phyloP scores from a whole-genome alignment of 1,284 basidiomycete genomes.

The Gastroboletus turbinatus region DNA sequence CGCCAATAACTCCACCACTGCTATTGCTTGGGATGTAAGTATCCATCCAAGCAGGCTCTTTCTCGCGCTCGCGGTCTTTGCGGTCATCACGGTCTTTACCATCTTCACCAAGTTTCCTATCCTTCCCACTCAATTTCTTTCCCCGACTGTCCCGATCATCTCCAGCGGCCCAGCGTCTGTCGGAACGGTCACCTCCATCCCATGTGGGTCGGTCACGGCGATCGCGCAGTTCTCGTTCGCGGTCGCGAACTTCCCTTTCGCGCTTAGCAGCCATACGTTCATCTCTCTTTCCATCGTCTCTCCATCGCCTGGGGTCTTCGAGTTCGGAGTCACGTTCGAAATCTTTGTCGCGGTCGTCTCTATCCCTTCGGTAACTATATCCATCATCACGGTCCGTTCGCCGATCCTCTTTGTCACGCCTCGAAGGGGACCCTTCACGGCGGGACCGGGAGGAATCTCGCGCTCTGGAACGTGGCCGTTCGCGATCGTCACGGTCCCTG shows the following conservation, averaged over 20 bases:
- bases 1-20: conserved; percentile 60
- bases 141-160: conserved; percentile 66
- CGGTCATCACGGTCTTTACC: conserved; percentile 54
- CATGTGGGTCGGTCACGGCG: conserved; percentile 49
- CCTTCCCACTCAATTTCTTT: conserved; percentile 58
- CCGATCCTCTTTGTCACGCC: conserved; percentile 45
- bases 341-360: conserved; percentile 38
- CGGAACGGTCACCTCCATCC: conserved; percentile 38
- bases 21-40: conserved; percentile 69
- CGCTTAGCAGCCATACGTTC: conserved; percentile 65
- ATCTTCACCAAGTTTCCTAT: conserved; percentile 57
- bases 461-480: conserved; percentile 56
- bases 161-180: conserved; percentile 54
- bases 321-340: conserved; percentile 45
- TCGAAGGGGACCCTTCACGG: conserved; percentile 53
- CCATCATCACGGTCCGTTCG: conserved; percentile 36
- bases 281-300: conserved; percentile 77
- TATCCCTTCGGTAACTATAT: conserved; percentile 29
- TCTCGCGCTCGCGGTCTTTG: conserved; percentile 65
- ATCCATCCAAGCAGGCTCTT: conserved; percentile 91
- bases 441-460: conserved; percentile 60
- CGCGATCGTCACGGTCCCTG: conserved; percentile 58
- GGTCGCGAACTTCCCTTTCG: conserved; percentile 39
- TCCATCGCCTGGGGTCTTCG: conserved; percentile 69
- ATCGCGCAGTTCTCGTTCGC: conserved; percentile 36